These are phyloP conservation scores for Kwoniella shandongensis DNA, from an alignment of 768 basidiomycete species.

Conservation along the genomic window DNA sequence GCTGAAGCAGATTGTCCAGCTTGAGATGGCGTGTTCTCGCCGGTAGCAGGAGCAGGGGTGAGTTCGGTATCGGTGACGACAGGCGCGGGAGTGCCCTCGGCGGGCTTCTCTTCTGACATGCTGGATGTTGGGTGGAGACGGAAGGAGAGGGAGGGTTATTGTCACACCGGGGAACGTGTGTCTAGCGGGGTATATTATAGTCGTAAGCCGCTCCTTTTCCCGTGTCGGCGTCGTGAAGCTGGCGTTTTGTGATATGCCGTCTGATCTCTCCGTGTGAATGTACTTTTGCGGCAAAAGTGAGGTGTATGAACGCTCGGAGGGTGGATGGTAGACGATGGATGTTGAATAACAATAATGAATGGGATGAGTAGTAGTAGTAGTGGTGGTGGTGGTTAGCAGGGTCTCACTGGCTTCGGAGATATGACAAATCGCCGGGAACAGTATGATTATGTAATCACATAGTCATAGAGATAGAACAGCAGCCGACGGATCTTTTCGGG, in stretches of 20 bases:
- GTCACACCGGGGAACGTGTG: neutral
- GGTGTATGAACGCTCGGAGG: too few relatives aligned
- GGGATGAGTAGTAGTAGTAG: too few relatives aligned
- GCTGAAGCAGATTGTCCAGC: neutral
- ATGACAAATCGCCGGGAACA: slow-evolving; percentile 1
- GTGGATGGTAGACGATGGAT: too few relatives aligned
- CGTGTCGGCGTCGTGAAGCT: too few relatives aligned
- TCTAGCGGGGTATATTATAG: neutral
- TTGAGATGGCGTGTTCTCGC: neutral
- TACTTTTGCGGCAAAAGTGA: too few relatives aligned
- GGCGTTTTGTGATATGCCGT: too few relatives aligned
- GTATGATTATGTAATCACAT: neutral
- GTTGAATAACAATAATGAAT: too few relatives aligned
- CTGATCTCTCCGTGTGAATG: too few relatives aligned
- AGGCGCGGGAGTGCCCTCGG: slow-evolving; percentile 4
- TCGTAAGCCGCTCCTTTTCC: neutral
- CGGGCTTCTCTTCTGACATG: slow-evolving; percentile 2
- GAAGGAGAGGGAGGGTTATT: neutral
- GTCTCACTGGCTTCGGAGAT: neutral
- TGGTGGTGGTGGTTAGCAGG: too few relatives aligned
- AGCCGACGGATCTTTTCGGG: neutral
- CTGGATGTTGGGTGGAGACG: neutral
- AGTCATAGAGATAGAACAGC: too few relatives aligned
- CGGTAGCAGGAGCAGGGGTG: slow-evolving; percentile 6
- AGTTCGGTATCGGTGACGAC: slow-evolving; percentile 5